These are phyloP conservation scores for Apiospora pterosperma DNA, from an alignment of 2,329 filamentous ascomycete species.

Conservation along the genomic window DNA sequence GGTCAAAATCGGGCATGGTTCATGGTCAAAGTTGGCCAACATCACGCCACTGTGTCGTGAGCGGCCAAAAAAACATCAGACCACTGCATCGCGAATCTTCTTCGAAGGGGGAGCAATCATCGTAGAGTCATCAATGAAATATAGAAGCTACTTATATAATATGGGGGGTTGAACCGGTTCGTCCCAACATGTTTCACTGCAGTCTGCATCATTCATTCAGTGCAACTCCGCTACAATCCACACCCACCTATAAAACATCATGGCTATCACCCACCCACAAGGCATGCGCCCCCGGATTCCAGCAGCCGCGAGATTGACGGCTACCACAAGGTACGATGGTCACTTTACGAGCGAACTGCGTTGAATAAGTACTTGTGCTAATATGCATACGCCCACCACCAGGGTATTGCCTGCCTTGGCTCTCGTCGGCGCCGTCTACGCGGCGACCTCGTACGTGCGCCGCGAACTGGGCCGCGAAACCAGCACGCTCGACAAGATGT, in stretches of 20 bases:
- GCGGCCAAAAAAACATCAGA: constrained; percentile 10
- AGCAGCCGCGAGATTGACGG: constrained; percentile 15
- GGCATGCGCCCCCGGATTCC: constrained; percentile 20
- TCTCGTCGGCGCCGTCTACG: constrained; percentile 15
- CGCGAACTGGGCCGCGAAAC: constrained; percentile 18
- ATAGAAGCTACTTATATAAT: constrained; percentile 2
- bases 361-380: neutral
- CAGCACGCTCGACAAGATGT: constrained; percentile 23
- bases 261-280: constrained; percentile 15
- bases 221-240: constrained; percentile 9
- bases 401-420: constrained; percentile 17
- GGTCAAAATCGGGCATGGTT: neutral
- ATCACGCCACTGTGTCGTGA: constrained; percentile 19
- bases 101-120: neutral
- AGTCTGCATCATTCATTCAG: constrained; percentile 16
- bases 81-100: constrained; percentile 8
- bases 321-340: neutral
- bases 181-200: constrained; percentile 15
- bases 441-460: constrained; percentile 20
- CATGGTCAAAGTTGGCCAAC: neutral
- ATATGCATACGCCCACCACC: constrained; percentile 7
- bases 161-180: neutral
- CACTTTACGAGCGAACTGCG: neutral
- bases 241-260: constrained; percentile 2
- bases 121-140: constrained; percentile 6